Evolutionary conservation across 495 filamentous ascomycete genomes (phyloP), one percentile per base, ranked within the genome.

Genomic region (Tuber indicum): DNA sequence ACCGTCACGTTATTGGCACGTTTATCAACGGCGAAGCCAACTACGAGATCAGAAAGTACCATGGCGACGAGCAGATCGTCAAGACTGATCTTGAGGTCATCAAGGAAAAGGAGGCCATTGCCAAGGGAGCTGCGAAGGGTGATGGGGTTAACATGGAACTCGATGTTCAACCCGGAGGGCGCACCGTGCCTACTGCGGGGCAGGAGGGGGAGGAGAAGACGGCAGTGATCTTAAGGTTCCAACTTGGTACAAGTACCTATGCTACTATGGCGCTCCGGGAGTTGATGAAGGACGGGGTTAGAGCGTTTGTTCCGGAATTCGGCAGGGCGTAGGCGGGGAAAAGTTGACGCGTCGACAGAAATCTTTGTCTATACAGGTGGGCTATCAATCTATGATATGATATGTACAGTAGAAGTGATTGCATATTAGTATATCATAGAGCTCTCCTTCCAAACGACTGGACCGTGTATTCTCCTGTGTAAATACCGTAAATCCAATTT

Each of bases 241-340:
- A 94, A 83, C 87, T 99, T 32, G 91, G 91, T 39, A 89, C 90
- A 2, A 95, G 93, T 84, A 93, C 94, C 83, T 99, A 98, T 83
- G 96, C 96, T 0, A 99, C 96, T 3, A 92, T 99, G 88, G 96
- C 93, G 14, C 86, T 99, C 78, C 87, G 96, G 66, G 96, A 99
- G 86, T 85, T 99, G 81, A 91, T 90, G 86, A 92, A 90, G 83
- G 76, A 75, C 10, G 91, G 91, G 2, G 87, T 90, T 6, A 86
- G 84, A 78, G 85, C 87, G 0, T 93, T 89, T 82, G 89, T 91
- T 84, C 89, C 91, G 9, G 92, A 93, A 71, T 90, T 88, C 81
- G 86, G 86, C 23, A 81, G 81, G 70, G 16, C 26, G 32, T 66
- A 66, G 58, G 58, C 26, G 26, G 26, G 32, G 26, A 66, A 7